Percentiles rank a stretch among this genome's conserved stretches.
These are phyloP conservation scores for Aspergillus fijiensis DNA, from an alignment of 2,329 filamentous ascomycete genomes.

Conservation along the genomic window DNA sequence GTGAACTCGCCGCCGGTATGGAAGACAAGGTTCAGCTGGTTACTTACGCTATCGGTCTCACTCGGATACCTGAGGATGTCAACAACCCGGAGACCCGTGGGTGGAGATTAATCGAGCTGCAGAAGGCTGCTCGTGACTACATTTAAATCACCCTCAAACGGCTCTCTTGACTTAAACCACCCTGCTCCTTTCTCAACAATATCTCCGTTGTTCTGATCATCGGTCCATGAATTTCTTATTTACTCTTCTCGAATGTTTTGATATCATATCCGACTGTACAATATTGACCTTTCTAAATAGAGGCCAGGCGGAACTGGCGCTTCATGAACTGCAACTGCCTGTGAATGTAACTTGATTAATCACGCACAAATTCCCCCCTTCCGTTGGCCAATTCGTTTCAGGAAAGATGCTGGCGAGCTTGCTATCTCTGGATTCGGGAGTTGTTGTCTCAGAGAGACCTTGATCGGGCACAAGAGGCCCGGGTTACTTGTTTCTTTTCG, in stretches of 20 bases:
- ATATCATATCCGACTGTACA: slow-evolving; percentile 38
- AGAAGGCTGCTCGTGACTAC: slow-evolving; percentile 95
- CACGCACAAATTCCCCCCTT: slow-evolving; percentile 19
- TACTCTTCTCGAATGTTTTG: slow-evolving; percentile 28
- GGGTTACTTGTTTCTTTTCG: slow-evolving; percentile 1
- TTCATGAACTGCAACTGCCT: slow-evolving; percentile 31
- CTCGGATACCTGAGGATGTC: slow-evolving; percentile 88
- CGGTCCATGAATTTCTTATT: slow-evolving; percentile 18
- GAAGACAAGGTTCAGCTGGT: slow-evolving; percentile 98
- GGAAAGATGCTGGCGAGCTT: background rate
- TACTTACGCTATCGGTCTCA: slow-evolving; percentile 96
- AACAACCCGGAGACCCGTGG: slow-evolving; percentile 95
- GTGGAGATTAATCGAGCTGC: slow-evolving; percentile 96
- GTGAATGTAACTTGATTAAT: slow-evolving; percentile 26
- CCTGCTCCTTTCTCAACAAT: background rate
- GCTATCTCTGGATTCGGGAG: background rate
- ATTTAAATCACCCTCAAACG: slow-evolving; percentile 50
- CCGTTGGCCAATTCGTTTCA: background rate
- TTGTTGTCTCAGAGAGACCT: background rate
- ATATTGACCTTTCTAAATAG: slow-evolving; percentile 40
- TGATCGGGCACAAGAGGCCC: background rate
- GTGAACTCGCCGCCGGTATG: slow-evolving; percentile 90
- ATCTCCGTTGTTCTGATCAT: slow-evolving; percentile 1
- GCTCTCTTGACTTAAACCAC: background rate
- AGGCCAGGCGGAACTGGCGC: slow-evolving; percentile 37